Conservation (phyloP, 495 filamentous ascomycete species). For the Penicillium psychrofluorescens region DNA sequence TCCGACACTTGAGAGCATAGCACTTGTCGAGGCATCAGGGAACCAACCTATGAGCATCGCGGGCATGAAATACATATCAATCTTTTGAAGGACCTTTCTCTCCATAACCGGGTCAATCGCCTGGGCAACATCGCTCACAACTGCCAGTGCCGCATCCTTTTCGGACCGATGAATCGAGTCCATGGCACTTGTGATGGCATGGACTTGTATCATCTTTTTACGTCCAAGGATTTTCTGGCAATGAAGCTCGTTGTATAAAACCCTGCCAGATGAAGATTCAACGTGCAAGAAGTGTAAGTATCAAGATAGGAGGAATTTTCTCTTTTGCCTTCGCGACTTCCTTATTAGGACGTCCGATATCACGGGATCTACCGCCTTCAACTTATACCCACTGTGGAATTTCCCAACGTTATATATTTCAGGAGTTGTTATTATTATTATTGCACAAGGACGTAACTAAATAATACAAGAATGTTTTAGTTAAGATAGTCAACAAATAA, state of each 20-base stretch:
- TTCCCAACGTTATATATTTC: no score
- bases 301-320: not conserved
- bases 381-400: no score
- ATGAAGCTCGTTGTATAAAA: not conserved
- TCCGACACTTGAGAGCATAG: not conserved
- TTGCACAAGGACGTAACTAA: no score
- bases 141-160: slow-evolving; percentile 38
- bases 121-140: slow-evolving; percentile 45
- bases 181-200: slow-evolving; percentile 5
- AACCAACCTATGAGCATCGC: slow-evolving; percentile 56
- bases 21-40: not conserved
- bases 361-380: slow-evolving; percentile 8
- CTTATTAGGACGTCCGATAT: slow-evolving; percentile 13
- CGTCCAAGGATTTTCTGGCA: not conserved
- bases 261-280: not conserved
- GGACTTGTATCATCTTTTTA: slow-evolving; percentile 15
- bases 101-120: slow-evolving; percentile 46
- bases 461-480: no score
- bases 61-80: slow-evolving; percentile 63
- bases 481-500: no score
- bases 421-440: no score
- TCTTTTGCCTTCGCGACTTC: slow-evolving; percentile 11
- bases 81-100: slow-evolving; percentile 57
- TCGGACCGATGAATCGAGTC: slow-evolving; percentile 16
- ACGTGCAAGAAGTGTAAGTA: not conserved